Conservation (phyloP, 495 filamentous ascomycete genomes). For the Evernia prunastri region DNA sequence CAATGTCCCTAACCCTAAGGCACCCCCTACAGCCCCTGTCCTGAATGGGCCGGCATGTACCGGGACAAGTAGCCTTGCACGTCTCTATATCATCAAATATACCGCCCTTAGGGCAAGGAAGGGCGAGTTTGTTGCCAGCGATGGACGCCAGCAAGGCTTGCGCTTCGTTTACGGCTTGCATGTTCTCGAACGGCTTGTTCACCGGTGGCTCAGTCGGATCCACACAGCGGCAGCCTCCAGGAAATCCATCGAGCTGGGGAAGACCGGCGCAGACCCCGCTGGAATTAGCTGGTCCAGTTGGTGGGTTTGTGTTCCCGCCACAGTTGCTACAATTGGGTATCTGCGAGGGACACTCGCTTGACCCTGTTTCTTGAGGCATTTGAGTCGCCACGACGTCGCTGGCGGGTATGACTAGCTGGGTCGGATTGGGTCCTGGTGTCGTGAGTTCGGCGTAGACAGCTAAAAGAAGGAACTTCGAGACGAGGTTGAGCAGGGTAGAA, state of each 20-base stretch:
- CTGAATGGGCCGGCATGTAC: too few species aligned
- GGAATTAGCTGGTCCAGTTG: neutral
- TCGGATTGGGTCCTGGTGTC: neutral
- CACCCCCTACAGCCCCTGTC: too few species aligned
- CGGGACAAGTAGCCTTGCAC: too few species aligned
- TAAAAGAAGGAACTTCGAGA: neutral
- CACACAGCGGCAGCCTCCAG: neutral
- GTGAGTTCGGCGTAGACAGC: neutral
- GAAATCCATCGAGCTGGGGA: too few species aligned
- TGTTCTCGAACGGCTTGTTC: too few species aligned
- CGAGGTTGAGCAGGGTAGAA: neutral
- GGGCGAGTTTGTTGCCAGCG: too few species aligned
- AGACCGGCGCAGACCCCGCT: neutral
- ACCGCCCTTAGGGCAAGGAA: too few species aligned
- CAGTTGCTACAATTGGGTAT: neutral
- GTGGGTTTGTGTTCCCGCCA: neutral
- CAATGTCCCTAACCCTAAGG: too few species aligned
- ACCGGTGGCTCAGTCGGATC: neutral
- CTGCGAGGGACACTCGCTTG: neutral
- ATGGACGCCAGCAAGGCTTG: too few species aligned
- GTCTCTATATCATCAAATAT: too few species aligned
- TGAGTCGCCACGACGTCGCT: neutral
- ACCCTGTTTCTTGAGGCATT: neutral
- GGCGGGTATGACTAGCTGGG: neutral
- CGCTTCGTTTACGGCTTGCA: too few species aligned